A percentile compares a stretch with the other conserved stretches of the same genome.
phyloP scores from a whole-genome alignment of 2,329 filamentous ascomycete species.

The Purpureocillium lavendulum region DNA sequence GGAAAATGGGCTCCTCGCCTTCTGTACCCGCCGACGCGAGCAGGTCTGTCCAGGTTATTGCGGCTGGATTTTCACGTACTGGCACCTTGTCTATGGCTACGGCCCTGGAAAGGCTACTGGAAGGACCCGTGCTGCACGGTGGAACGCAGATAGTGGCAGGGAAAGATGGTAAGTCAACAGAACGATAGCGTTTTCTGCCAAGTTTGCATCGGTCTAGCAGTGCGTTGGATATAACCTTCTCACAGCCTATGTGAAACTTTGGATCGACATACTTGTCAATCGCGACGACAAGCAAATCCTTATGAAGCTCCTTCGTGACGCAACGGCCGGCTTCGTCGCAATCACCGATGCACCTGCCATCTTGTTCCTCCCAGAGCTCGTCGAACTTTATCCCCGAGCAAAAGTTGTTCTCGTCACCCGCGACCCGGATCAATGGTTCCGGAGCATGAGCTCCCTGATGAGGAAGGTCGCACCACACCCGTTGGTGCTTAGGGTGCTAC shows the following conservation, averaged over 20 bases:
- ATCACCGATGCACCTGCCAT: constrained; percentile 34
- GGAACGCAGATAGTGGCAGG: constrained; percentile 29
- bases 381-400: constrained; percentile 39
- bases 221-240: no score
- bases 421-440: constrained; percentile 26
- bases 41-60: constrained; percentile 29
- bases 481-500: constrained; percentile 2
- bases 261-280: constrained; percentile 4
- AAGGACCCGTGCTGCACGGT: constrained; percentile 40
- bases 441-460: constrained; percentile 17
- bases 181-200: background rate
- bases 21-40: constrained; percentile 22
- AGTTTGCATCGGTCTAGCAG: background rate
- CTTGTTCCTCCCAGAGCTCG: constrained; percentile 33
- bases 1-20: constrained; percentile 16
- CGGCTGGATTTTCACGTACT: constrained; percentile 30
- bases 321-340: constrained; percentile 34
- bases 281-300: constrained; percentile 14
- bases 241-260: constrained; percentile 9
- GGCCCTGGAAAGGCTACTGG: constrained; percentile 36
- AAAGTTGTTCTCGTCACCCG: constrained; percentile 33
- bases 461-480: constrained; percentile 1
- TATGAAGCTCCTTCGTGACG: constrained; percentile 22
- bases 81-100: constrained; percentile 33
- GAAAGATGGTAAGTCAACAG: constrained; percentile 20